Percentiles rank a stretch among this genome's conserved stretches.
Conservation (phyloP, 2,329 filamentous ascomycete genomes). For the Achaetomium macrosporum region DNA sequence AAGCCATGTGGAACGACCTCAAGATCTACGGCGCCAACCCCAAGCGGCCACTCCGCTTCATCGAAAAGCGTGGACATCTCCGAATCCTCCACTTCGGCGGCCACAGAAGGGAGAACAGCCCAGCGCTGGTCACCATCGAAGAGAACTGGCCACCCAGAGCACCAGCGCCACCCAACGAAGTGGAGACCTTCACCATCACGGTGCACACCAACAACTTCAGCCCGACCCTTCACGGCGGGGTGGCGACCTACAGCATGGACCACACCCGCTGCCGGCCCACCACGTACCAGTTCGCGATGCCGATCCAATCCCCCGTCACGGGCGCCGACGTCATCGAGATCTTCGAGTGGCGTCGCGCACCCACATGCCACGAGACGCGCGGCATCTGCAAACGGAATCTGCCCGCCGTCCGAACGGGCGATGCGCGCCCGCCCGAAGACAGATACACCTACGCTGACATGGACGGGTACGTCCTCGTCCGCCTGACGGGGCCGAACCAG, state of each 20-base stretch:
- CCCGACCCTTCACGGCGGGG: not conserved
- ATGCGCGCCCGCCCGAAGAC: constrained; percentile 6
- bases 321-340: not conserved
- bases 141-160: constrained; percentile 4
- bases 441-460: not conserved
- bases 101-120: constrained; percentile 11
- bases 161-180: not conserved
- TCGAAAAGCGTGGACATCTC: constrained; percentile 4
- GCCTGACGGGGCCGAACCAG: not conserved
- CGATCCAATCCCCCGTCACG: not conserved
- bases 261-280: constrained; percentile 5
- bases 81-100: constrained; percentile 5
- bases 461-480: constrained; percentile 10
- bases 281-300: constrained; percentile 3
- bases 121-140: constrained; percentile 4
- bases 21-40: constrained; percentile 10
- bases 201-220: not conserved
- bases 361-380: constrained; percentile 5
- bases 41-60: constrained; percentile 9
- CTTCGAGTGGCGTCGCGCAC: constrained; percentile 10
- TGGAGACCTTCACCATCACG: constrained; percentile 6
- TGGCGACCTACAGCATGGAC: not conserved
- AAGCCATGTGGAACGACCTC: constrained; percentile 3
- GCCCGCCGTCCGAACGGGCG: constrained; percentile 1
- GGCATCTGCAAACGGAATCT: constrained; percentile 4